Conservation (phyloP, 371 early-diverging fungal genomes). For the Rhizopus sp. region DNA sequence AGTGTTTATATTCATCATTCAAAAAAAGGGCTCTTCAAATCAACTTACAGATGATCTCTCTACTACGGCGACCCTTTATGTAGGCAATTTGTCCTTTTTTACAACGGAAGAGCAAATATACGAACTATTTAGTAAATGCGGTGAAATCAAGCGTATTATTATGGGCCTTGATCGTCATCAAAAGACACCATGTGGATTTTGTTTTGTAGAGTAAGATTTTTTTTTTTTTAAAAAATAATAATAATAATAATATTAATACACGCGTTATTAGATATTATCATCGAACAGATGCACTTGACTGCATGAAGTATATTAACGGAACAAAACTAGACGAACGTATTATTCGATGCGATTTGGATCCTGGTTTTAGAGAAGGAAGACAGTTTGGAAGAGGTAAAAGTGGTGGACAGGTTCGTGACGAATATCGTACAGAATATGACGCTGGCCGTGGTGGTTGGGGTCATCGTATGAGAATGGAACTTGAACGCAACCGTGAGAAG, state of each 20-base stretch:
- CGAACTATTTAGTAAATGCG: slow-evolving; percentile 94
- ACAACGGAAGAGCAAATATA: slow-evolving; percentile 99
- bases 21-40: slow-evolving; percentile 64
- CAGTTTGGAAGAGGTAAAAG: slow-evolving; percentile 96
- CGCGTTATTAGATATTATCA: slow-evolving; percentile 78
- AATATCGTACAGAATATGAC: slow-evolving; percentile 93
- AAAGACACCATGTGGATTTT: slow-evolving; percentile 98
- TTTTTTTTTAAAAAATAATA: too few species aligned
- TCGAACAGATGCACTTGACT: slow-evolving; percentile 83
- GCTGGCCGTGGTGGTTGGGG: slow-evolving; percentile 98
- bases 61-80: slow-evolving; percentile 87
- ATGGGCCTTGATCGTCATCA: slow-evolving; percentile 96
- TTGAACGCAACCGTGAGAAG: slow-evolving; percentile 63
- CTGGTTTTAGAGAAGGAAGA: slow-evolving; percentile 94
- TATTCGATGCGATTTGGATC: slow-evolving; percentile 96
- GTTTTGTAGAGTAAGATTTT: slow-evolving; percentile 92
- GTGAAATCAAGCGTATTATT: slow-evolving; percentile 97
- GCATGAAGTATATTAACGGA: slow-evolving; percentile 93
- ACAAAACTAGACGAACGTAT: slow-evolving; percentile 95
- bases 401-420: slow-evolving; percentile 97
- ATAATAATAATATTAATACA: background rate
- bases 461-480: slow-evolving; percentile 67
- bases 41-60: slow-evolving; percentile 73
- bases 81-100: slow-evolving; percentile 97
- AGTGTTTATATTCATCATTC: background rate